phyloP scores from a whole-genome alignment of 2,329 filamentous ascomycete species.

The Chrysosphaeria jannelii region DNA sequence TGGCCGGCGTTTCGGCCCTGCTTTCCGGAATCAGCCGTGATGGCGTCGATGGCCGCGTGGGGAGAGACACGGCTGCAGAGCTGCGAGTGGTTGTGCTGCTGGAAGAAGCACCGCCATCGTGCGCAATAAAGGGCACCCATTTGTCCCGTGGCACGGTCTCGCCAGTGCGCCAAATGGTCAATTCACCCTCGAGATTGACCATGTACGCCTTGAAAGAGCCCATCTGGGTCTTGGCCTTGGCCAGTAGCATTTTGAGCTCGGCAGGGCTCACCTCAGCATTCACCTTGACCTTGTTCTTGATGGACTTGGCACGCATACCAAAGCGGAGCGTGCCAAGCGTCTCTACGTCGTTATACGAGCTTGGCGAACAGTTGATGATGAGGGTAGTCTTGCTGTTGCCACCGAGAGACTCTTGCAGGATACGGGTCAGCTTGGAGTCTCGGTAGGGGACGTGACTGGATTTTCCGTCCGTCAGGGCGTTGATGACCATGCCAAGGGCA shows the following conservation, averaged over 20 bases:
- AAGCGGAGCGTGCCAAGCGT: conserved; percentile 79
- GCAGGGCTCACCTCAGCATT: conserved; percentile 90
- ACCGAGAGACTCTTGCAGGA: conserved; percentile 85
- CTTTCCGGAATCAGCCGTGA: conserved; percentile 22
- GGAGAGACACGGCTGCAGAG: conserved; percentile 20
- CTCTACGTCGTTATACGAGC: conserved; percentile 91
- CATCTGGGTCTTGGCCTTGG: conserved; percentile 72
- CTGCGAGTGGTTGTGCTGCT: conserved; percentile 10
- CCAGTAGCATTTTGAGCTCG: conserved; percentile 76
- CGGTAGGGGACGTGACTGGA: conserved; percentile 86
- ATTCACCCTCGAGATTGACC: conserved; percentile 51
- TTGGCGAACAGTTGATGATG: conserved; percentile 97
- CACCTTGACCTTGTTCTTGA: conserved; percentile 99
- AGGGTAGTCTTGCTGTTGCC: conserved; percentile 96
- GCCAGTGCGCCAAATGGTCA: conserved; percentile 64
- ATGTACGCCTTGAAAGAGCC: conserved; percentile 76
- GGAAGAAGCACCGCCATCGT: conserved; percentile 21
- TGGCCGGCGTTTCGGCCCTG: conserved; percentile 27
- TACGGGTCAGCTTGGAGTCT: conserved; percentile 92
- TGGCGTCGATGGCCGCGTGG: conserved; percentile 22
- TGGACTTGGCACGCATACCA: conserved; percentile 86
- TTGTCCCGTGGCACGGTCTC: conserved; percentile 67
- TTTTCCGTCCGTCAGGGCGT: conserved; percentile 86
- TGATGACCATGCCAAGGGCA: conserved; percentile 96
- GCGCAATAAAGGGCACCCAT: conserved; percentile 42